Conservation (phyloP, 768 basidiomycete species). For the Suillus bovinus region DNA sequence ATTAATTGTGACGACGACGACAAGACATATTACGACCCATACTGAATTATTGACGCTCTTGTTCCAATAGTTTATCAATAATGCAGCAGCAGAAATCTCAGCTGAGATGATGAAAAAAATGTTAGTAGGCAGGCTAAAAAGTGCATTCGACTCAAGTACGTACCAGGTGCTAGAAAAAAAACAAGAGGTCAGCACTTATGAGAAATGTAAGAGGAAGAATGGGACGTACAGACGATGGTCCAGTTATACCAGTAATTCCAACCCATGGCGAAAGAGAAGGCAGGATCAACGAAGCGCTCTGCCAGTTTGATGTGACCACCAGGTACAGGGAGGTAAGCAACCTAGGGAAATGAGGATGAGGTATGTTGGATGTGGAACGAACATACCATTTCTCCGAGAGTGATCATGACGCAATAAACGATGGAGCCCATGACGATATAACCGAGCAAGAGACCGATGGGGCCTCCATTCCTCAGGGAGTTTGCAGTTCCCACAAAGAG, state of each 20-base stretch:
- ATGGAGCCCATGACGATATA: slow-evolving; percentile 66
- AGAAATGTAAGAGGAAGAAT: not conserved
- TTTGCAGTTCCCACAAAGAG: slow-evolving; percentile 68
- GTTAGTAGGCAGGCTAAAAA: slow-evolving; percentile 5
- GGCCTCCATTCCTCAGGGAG: slow-evolving; percentile 58
- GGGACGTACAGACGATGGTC: slow-evolving; percentile 23
- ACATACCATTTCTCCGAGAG: slow-evolving; percentile 66
- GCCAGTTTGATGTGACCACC: slow-evolving; percentile 82
- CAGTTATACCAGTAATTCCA: slow-evolving; percentile 56
- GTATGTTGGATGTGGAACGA: slow-evolving; percentile 58
- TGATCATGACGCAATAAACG: slow-evolving; percentile 72
- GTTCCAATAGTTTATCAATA: slow-evolving; percentile 78
- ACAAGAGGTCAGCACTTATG: slow-evolving; percentile 26
- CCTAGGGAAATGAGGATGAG: slow-evolving; percentile 56
- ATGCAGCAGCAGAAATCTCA: slow-evolving; percentile 49
- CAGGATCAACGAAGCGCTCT: slow-evolving; percentile 79
- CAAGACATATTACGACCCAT: slow-evolving; percentile 78
- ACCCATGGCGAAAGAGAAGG: slow-evolving; percentile 58
- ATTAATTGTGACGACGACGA: slow-evolving; percentile 78
- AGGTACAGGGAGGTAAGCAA: slow-evolving; percentile 75
- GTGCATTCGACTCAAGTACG: not conserved
- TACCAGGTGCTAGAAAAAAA: slow-evolving; percentile 5
- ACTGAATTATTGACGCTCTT: slow-evolving; percentile 57
- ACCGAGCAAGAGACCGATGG: slow-evolving; percentile 73
- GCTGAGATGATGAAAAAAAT: slow-evolving; percentile 17